Evolutionary conservation across 2,329 filamentous ascomycete genomes (phyloP).

Genomic region (Xylaria arbuscula): DNA sequence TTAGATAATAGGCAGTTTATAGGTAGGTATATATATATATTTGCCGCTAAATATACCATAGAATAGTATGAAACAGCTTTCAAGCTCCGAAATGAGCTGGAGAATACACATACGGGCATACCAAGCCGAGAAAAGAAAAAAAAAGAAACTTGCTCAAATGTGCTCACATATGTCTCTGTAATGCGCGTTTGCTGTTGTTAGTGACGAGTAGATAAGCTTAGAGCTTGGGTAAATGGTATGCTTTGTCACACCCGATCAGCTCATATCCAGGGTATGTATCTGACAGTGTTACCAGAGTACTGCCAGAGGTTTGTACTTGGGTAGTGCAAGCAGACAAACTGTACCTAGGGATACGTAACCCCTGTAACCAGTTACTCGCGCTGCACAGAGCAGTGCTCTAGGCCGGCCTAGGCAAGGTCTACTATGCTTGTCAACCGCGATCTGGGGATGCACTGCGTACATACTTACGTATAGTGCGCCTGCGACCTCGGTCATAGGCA

Average conservation of each 20-base stretch:
- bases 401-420: too few relatives aligned
- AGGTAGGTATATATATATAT: neutral
- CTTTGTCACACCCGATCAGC: conserved; percentile 19
- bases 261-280: conserved; percentile 18
- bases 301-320: too few relatives aligned
- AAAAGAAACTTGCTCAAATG: conserved; percentile 56
- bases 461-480: too few relatives aligned
- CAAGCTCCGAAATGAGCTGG: neutral
- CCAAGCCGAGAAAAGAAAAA: conserved; percentile 12
- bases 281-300: neutral
- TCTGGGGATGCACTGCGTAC: too few relatives aligned
- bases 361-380: too few relatives aligned
- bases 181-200: conserved; percentile 11
- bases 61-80: neutral
- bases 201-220: conserved; percentile 11
- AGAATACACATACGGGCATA: neutral
- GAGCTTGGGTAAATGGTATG: conserved; percentile 5
- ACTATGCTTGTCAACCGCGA: too few relatives aligned
- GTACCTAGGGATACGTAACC: neutral
- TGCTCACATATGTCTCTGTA: conserved; percentile 49
- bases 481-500: too few relatives aligned
- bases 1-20: neutral
- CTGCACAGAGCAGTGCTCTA: too few relatives aligned
- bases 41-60: neutral
- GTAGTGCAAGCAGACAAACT: too few relatives aligned